Conservation (phyloP, 108 stramenopile species). For the Pinguiococcus pyrenoidosus region DNA sequence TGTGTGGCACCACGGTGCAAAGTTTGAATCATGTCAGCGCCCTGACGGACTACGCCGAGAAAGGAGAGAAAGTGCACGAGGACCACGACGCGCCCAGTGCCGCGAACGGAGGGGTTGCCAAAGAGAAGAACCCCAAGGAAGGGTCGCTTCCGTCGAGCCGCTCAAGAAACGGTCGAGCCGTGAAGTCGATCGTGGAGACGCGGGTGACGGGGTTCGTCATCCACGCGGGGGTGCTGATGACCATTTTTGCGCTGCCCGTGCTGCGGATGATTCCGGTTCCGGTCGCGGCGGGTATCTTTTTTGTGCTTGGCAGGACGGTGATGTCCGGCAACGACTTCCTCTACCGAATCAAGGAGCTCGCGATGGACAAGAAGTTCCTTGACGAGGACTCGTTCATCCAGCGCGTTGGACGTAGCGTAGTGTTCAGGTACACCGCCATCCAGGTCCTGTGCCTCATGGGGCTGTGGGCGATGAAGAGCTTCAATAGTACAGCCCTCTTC, state of each 20-base stretch:
- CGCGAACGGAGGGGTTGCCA: background rate
- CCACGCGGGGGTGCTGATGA: conserved; percentile 69
- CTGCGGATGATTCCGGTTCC: conserved; percentile 70
- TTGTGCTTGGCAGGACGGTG: conserved; percentile 66
- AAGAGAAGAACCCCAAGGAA: no score
- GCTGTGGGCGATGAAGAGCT: conserved; percentile 75
- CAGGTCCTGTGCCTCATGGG: conserved; percentile 19
- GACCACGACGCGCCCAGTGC: background rate
- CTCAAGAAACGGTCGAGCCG: no score
- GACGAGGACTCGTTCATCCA: no score
- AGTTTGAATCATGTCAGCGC: conserved; percentile 77
- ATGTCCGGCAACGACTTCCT: conserved; percentile 23
- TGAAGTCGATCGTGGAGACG: conserved; percentile 46
- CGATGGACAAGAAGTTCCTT: no score
- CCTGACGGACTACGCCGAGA: conserved; percentile 22
- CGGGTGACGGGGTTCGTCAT: conserved; percentile 72
- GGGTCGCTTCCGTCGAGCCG: background rate
- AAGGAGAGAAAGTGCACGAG: background rate
- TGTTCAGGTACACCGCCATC: conserved; percentile 12
- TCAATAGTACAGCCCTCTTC: conserved; percentile 76
- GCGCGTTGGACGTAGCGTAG: no score
- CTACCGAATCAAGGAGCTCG: no score
- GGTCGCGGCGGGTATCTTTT: conserved; percentile 82
- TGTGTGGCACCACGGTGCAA: conserved; percentile 93
- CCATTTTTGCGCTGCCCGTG: conserved; percentile 57